Base-by-base conservation (phyloP, 2,329 filamentous ascomycete species). In the Emericellopsis cladophorae region DNA sequence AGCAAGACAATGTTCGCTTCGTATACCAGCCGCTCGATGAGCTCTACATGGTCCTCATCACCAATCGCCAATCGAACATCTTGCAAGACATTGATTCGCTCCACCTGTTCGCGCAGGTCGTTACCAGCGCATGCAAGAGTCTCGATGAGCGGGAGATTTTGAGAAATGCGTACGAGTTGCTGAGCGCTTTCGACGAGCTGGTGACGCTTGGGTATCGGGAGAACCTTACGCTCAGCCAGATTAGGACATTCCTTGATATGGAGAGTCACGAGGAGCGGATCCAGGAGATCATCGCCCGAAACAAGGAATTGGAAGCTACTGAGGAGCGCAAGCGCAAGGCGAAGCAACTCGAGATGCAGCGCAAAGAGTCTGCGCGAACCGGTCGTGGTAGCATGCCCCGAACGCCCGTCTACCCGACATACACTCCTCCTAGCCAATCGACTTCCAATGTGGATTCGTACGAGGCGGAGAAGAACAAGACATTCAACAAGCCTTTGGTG, bases 241-340 rank as follows among this genome's bases (percentile, higher is more conserved):
- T 98, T 70, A 95, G 93, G 74, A 95, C 92, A 3, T 98, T 98
- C 72, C 65, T 98, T 51, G 93, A 96, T 58, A 98, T 98, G 92
- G 92, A 98, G 64, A 92, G 84, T 63, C 92, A 98, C 56, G 93
- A 98, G 65, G 92, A 98, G 72, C 81, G 92, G 58, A 96, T 98
- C 51, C 92, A 98, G 63, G 92, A 95, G 59, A 98, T 95, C 48
- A 95, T 95, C 57, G 87, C 88, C 46, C 75, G 87, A 79, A 98
- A 98, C 74, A 98, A 98, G 70, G 93, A 98, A 64, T 72, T 98
- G 51, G 92, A 98, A 64, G 93, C 92, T 9, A 95, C 84, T 41
- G 92, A 98, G 61, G 92, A 98, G 71, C 85, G 93, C 57, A 98
- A 98, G 72, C 78, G 90, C 54, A 95, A 95, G 66, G 93, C 92